phyloP scores from a whole-genome alignment of 106 monocot species.

The Vanilla planifolia region DNA sequence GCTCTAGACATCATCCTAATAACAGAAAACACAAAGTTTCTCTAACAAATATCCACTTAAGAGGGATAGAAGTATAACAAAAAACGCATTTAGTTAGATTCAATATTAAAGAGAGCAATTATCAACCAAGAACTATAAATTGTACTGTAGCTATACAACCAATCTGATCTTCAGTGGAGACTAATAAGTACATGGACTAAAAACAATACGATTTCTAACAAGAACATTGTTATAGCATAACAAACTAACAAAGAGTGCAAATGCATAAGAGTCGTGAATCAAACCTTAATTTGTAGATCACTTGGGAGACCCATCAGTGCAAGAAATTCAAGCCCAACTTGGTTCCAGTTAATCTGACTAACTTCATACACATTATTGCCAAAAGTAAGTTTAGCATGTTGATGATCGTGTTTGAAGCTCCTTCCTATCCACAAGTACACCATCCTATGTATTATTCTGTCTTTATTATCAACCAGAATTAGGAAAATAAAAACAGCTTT shows the following conservation, averaged over 20 bases:
- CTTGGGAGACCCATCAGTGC: constrained; percentile 26
- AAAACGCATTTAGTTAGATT: not conserved
- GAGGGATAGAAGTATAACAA: too few species aligned
- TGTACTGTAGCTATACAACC: not conserved
- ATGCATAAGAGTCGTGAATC: not conserved
- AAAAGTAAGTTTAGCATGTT: constrained; percentile 5
- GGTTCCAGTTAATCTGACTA: constrained; percentile 45
- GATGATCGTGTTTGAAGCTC: constrained; percentile 18
- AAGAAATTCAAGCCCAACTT: constrained; percentile 57
- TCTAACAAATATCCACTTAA: too few species aligned
- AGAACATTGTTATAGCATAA: too few species aligned
- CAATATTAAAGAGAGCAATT: not conserved
- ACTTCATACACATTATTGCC: constrained; percentile 10
- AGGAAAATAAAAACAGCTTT: constrained; percentile 47
- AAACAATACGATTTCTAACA: too few species aligned
- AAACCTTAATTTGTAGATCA: constrained; percentile 53
- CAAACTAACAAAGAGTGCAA: not conserved
- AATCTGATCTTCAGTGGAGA: not conserved
- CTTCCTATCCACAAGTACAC: constrained; percentile 66
- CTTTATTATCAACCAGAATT: constrained; percentile 16
- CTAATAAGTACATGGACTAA: too few species aligned
- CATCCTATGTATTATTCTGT: constrained; percentile 6
- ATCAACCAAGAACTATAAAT: not conserved
- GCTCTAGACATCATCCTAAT: too few species aligned
- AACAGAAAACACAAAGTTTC: too few species aligned